A percentile compares a stretch with the other conserved stretches of the same genome.
Evolutionary conservation across 2,329 filamentous ascomycete genomes (phyloP).

Genomic region (Mycosphaerelloides madeirae): DNA sequence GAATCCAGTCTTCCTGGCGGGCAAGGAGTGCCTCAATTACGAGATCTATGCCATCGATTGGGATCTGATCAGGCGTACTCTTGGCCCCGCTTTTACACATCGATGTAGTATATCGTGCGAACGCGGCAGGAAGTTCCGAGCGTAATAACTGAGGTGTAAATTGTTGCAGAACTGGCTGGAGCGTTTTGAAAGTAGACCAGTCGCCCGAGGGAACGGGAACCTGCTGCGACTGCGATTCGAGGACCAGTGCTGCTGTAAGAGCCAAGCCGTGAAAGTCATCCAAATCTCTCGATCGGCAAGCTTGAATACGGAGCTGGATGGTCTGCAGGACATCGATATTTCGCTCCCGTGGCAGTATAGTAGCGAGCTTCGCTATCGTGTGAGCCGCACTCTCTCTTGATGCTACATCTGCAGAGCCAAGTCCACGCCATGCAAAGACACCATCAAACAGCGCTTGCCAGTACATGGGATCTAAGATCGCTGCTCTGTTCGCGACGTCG

Average conservation of each 20-base stretch:
- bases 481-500: constrained; percentile 66
- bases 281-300: constrained; percentile 32
- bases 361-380: constrained; percentile 59
- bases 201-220: too few relatives aligned
- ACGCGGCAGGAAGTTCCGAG: constrained; percentile 27
- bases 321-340: constrained; percentile 36
- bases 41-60: constrained; percentile 15
- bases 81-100: constrained; percentile 16
- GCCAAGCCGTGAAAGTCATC: constrained; percentile 20
- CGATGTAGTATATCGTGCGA: constrained; percentile 18
- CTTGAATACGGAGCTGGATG: constrained; percentile 44
- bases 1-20: constrained; percentile 27
- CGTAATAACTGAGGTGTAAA: constrained; percentile 25
- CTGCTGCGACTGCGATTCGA: background rate
- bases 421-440: constrained; percentile 78
- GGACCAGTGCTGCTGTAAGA: constrained; percentile 8
- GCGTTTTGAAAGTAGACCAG: constrained; percentile 1
- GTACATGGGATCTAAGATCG: constrained; percentile 58
- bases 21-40: constrained; percentile 24
- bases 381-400: constrained; percentile 68
- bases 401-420: constrained; percentile 70
- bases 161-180: constrained; percentile 13
- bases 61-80: background rate
- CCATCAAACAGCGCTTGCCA: constrained; percentile 66
- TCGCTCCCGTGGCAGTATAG: background rate